A percentile compares a stretch with the other conserved stretches of the same genome.
These are phyloP conservation scores for Clarireedia paspali DNA, from an alignment of 2,329 filamentous ascomycete species.

Conservation along the genomic window DNA sequence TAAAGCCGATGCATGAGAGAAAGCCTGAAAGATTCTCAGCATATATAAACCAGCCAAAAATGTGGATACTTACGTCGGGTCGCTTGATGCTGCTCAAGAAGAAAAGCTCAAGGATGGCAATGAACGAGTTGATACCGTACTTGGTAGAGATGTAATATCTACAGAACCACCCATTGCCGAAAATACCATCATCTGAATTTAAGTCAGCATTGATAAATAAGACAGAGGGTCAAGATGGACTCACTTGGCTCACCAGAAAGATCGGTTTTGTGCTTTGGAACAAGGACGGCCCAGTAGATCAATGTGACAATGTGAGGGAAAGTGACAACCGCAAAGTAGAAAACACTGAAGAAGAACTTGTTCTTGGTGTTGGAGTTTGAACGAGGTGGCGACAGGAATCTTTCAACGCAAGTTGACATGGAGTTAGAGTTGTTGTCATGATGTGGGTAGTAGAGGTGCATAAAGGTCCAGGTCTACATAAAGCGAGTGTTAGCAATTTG, in stretches of 20 bases:
- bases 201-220: slow-evolving; percentile 8
- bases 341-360: slow-evolving; percentile 27
- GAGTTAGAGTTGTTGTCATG: slow-evolving; percentile 15
- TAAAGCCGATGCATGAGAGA: slow-evolving; percentile 21
- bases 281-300: slow-evolving; percentile 27
- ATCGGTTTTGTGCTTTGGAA: slow-evolving; percentile 19
- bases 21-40: slow-evolving; percentile 18
- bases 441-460: slow-evolving; percentile 29
- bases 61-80: slow-evolving; percentile 21
- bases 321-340: slow-evolving; percentile 25
- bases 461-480: slow-evolving; percentile 27
- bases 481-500: not conserved
- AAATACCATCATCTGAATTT: slow-evolving; percentile 15
- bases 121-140: slow-evolving; percentile 22
- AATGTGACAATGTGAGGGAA: slow-evolving; percentile 27
- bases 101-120: slow-evolving; percentile 28
- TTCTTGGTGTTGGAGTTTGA: slow-evolving; percentile 19
- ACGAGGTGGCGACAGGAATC: slow-evolving; percentile 22
- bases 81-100: slow-evolving; percentile 28
- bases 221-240: not conserved
- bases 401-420: slow-evolving; percentile 13
- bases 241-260: slow-evolving; percentile 21
- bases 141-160: slow-evolving; percentile 24
- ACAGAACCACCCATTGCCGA: slow-evolving; percentile 18
- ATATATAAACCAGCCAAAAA: not conserved